Percentiles rank a stretch among this genome's conserved stretches.
These are phyloP conservation scores for Mucor mucedo DNA, from an alignment of 371 early-diverging fungal genomes.

Conservation along the genomic window DNA sequence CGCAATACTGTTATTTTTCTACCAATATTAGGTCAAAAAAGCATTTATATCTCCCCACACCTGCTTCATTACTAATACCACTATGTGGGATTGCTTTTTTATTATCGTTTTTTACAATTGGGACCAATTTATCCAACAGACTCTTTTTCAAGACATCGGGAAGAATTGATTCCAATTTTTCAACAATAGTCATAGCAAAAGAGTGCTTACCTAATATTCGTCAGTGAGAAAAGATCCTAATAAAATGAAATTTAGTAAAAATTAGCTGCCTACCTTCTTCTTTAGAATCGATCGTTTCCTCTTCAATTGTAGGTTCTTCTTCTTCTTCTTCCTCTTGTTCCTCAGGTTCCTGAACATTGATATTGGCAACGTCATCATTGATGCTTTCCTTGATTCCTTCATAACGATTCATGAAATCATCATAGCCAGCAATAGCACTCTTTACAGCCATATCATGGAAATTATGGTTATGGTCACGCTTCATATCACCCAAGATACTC, in stretches of 20 bases:
- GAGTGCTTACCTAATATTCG: constrained; percentile 21
- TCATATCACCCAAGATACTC: constrained; percentile 61
- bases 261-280: constrained; percentile 1
- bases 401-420: constrained; percentile 56
- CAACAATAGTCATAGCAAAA: constrained; percentile 13
- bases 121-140: constrained; percentile 15
- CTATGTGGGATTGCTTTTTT: neutral
- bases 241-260: neutral
- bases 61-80: constrained; percentile 20
- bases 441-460: constrained; percentile 81
- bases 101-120: constrained; percentile 5
- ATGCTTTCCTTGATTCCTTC: constrained; percentile 32
- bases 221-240: neutral
- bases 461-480: constrained; percentile 76
- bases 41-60: constrained; percentile 4
- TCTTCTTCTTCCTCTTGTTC: constrained; percentile 22
- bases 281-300: constrained; percentile 1
- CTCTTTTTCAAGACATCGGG: constrained; percentile 19
- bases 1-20: neutral
- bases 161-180: constrained; percentile 28
- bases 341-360: constrained; percentile 8
- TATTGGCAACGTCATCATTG: constrained; percentile 32
- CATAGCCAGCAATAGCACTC: constrained; percentile 63
- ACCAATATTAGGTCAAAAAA: constrained; percentile 2
- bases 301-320: constrained; percentile 24